Evolutionary conservation across 345 rosid genomes (phyloP).

Genomic region (Salix exigua): DNA sequence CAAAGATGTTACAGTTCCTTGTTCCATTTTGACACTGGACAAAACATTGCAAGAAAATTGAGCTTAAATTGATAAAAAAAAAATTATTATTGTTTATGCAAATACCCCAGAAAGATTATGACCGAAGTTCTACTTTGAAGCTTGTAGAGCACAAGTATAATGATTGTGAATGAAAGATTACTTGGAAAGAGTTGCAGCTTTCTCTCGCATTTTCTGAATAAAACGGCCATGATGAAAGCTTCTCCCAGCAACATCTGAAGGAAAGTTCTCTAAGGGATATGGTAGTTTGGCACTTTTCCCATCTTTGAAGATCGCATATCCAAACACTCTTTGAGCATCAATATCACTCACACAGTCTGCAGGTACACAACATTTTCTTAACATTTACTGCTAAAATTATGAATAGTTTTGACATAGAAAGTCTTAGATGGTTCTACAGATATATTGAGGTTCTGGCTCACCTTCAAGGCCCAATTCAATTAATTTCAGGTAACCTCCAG

Average conservation of each 20-base stretch:
- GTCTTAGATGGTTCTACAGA: not conserved
- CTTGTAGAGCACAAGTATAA: not conserved
- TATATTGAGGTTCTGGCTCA: not conserved
- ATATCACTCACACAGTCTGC: conserved; percentile 7
- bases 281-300: not conserved
- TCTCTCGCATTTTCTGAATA: not conserved
- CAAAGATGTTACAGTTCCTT: not conserved
- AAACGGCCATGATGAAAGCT: conserved; percentile 9
- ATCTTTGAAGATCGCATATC: not conserved
- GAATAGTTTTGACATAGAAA: not conserved
- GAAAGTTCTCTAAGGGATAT: not conserved
- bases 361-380: not conserved
- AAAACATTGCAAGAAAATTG: not conserved
- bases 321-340: conserved; percentile 1
- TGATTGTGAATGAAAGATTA: not conserved
- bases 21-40: conserved; percentile 1
- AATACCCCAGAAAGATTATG: not conserved
- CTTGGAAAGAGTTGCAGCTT: conserved; percentile 10
- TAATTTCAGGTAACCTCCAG: conserved; percentile 7
- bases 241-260: not conserved
- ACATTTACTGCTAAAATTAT: not conserved
- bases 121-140: not conserved
- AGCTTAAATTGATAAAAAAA: too few species aligned
- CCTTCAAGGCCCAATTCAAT: conserved; percentile 3
- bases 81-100: not conserved